Percentiles rank a stretch among this genome's conserved stretches.
These are phyloP conservation scores for Lentinula edodes DNA, from an alignment of 768 basidiomycete genomes.

Conservation along the genomic window DNA sequence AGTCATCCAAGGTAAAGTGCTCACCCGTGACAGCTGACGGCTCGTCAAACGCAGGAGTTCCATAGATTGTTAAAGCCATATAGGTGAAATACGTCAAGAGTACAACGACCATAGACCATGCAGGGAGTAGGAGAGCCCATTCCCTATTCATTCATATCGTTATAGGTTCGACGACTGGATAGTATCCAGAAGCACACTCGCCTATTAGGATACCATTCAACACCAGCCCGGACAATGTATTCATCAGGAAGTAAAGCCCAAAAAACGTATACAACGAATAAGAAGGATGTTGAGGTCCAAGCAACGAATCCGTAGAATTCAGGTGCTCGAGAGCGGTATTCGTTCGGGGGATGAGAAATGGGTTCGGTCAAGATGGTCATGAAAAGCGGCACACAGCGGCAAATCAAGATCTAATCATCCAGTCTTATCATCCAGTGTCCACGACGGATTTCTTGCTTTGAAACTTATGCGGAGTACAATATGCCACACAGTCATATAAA, in stretches of 20 bases:
- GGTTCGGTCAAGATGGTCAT: background rate
- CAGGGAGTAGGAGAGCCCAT: conserved; percentile 79
- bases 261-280: conserved; percentile 65
- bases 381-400: too few species aligned
- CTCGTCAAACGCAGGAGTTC: conserved; percentile 62
- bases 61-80: conserved; percentile 65
- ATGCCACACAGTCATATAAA: too few species aligned
- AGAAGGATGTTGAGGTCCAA: conserved; percentile 69
- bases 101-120: conserved; percentile 66
- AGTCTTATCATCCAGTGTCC: too few species aligned
- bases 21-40: conserved; percentile 68
- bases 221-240: conserved; percentile 58
- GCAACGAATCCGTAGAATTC: conserved; percentile 93
- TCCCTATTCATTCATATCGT: conserved; percentile 42
- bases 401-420: too few species aligned
- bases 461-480: too few species aligned
- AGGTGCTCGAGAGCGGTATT: conserved; percentile 38
- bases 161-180: background rate
- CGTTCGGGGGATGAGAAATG: conserved; percentile 32
- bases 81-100: conserved; percentile 76
- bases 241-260: conserved; percentile 80
- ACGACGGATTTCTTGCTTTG: too few species aligned
- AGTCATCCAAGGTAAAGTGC: conserved; percentile 9
- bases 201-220: conserved; percentile 89
- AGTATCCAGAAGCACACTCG: conserved; percentile 23